Percentiles rank a stretch among this genome's conserved stretches.
Evolutionary conservation across 352 stramenopile genomes (phyloP).

Genomic region (Thraustotheca clavata): DNA sequence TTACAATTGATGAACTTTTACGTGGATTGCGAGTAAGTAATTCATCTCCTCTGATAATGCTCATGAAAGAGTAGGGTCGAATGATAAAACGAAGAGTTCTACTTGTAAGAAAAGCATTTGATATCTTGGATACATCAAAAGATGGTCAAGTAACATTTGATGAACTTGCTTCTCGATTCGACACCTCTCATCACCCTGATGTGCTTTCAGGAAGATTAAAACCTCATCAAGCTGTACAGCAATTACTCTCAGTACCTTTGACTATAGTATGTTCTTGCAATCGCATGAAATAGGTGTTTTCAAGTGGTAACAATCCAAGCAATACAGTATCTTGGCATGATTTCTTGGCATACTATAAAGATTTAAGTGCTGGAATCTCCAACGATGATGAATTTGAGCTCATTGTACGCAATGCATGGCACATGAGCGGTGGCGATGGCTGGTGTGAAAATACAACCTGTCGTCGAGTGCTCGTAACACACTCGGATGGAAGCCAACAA

Average conservation of each 20-base stretch:
- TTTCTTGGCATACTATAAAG: constrained; percentile 88
- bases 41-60: background rate
- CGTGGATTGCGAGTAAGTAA: constrained; percentile 47
- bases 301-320: background rate
- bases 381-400: constrained; percentile 83
- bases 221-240: constrained; percentile 56
- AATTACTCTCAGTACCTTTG: constrained; percentile 56
- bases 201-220: constrained; percentile 54
- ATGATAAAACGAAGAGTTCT: constrained; percentile 73
- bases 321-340: constrained; percentile 56
- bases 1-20: constrained; percentile 87
- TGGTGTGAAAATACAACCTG: constrained; percentile 70
- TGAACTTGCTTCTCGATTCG: constrained; percentile 65
- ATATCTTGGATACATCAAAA: constrained; percentile 47
- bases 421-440: constrained; percentile 68
- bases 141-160: constrained; percentile 54
- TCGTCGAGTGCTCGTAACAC: constrained; percentile 59
- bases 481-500: constrained; percentile 53
- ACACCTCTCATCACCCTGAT: constrained; percentile 73
- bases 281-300: background rate
- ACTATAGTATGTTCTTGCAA: background rate
- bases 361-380: constrained; percentile 68
- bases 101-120: constrained; percentile 83
- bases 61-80: constrained; percentile 31
- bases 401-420: constrained; percentile 81